Evolutionary conservation across 805 yeast species (phyloP), one percentile per base, ranked within the genome.

Genomic region (Wickerhamiella shivajii): DNA sequence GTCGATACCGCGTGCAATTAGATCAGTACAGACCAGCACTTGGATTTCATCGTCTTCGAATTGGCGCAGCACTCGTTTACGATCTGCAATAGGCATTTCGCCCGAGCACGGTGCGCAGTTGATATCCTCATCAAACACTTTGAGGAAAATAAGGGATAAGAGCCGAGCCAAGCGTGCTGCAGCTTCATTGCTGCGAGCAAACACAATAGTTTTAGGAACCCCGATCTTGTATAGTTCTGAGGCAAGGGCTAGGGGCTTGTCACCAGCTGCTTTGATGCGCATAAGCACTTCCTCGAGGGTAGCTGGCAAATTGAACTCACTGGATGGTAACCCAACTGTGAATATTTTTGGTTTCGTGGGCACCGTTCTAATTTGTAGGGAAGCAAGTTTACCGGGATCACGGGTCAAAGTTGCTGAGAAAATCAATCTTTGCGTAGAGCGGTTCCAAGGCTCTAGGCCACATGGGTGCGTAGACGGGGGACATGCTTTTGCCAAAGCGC

Each of bases 1-100:
- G 56, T 87, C 94, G 31, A 90, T 69, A 60, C 99, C 99, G 57
- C 99, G 74, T n/a, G 96, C 79, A 53, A 90, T 77, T 45, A 90
- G 63, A 57, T 90, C 99, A 0, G 98, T 90, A 17, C 84, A 39
- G 68, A 74, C 52, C 69, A 61, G 23, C 24, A 83, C 49, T 27
- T 64, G 59, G 30, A 71, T 57, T 1, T 66, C 61, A 12, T 72
- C 73, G 2, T 51, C 46, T 10, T 69, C 61, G 48, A 90, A 85
- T 5, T 64, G 63, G 25, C 67, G 63, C 35, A 90, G 60, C 1
- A 74, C 59, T 43, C 68, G 67, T 30, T 62, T 57, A 28, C 90
- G 68, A 18, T 67, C 63, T 8, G 59, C 55, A 2, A 49, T 37
- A 1, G 53, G 47, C 38, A 58, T 37, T 34, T 60, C 63, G 5